Base-by-base conservation (phyloP, 2,329 filamentous ascomycete species). In the Acephala macrosclerotiorum region DNA sequence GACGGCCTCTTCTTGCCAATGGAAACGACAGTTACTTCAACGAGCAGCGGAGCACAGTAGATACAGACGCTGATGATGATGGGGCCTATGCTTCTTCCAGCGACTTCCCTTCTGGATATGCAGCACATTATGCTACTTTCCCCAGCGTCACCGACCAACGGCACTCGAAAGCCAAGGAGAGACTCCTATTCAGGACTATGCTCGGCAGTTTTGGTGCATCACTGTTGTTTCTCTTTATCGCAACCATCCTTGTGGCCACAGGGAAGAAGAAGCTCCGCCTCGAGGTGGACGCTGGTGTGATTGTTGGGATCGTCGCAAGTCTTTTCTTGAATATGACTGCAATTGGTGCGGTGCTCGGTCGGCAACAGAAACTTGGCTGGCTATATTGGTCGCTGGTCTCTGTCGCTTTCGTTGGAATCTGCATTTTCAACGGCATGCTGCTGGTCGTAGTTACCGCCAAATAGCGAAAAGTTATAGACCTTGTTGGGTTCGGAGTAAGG, bases 281-380 rank as follows among this genome's bases (percentile, higher is more conserved):
- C n/a, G 88, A 92, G 76, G 92, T 95, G 3, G 91, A 94, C 72
- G 87, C 86, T 0, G 91, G 89, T 9, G 90, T 92, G 1, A 83
- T 91, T 0, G 82, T 92, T 47, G 91, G 91, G 11, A 88, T 91
- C 18, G 83, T 91, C 36, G 82, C 86, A 35, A 91, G 89, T 68
- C 76, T 94, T 47, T 83, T 88, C 66, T 88, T 88, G 72, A 87
- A 87, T 0, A 86, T 88, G 56, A 80, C 85, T 14, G 90, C 84
- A 0, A 80, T 92, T 7, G 87, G 84, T 38, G 83, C 85, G 75
- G 83, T 86, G 68, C 75, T 89, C 14, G 84, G 85, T 59, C 82
- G 87, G 40, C 78, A 80, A 47, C 82, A 84, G 58, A 75, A 72
- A 16, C 71, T 85, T 9, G 73, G 80, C 3, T 73, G 82, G 61